Evolutionary conservation across 2,329 filamentous ascomycete genomes (phyloP).

Genomic region (Allantophomopsis cytisporea): DNA sequence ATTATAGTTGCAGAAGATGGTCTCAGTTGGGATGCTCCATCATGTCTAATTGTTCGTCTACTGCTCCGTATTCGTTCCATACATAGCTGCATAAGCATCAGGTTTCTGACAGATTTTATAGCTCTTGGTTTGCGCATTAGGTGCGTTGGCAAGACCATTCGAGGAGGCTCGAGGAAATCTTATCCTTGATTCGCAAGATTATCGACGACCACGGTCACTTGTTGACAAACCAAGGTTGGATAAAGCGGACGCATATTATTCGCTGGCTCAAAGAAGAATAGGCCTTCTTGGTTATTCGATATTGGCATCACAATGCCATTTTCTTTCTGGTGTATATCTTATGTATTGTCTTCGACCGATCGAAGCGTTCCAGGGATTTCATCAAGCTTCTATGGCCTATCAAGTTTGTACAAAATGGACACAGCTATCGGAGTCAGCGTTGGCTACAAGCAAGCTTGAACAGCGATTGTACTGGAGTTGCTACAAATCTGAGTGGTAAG

Average conservation of each 20-base stretch:
- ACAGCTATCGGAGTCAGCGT: neutral
- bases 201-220: no score
- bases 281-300: slow-evolving; percentile 16
- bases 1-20: slow-evolving; percentile 13
- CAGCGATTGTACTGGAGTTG: slow-evolving; percentile 28
- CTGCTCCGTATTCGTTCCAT: no score
- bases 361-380: slow-evolving; percentile 23
- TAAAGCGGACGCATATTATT: slow-evolving; percentile 16
- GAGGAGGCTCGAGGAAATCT: no score
- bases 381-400: slow-evolving; percentile 17
- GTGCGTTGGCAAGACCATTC: slow-evolving; percentile 15
- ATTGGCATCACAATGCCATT: slow-evolving; percentile 22
- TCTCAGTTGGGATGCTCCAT: slow-evolving; percentile 17
- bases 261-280: slow-evolving; percentile 16
- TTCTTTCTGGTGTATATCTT: slow-evolving; percentile 23
- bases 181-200: no score
- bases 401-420: slow-evolving; percentile 16
- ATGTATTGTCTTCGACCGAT: slow-evolving; percentile 26
- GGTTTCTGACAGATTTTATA: no score
- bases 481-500: slow-evolving; percentile 27
- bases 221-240: no score
- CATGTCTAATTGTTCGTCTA: slow-evolving; percentile 15
- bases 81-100: no score
- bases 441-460: slow-evolving; percentile 17
- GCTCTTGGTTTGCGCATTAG: slow-evolving; percentile 18